Base-by-base conservation (phyloP, 2,329 filamentous ascomycete species). In the Microcera coccophila region DNA sequence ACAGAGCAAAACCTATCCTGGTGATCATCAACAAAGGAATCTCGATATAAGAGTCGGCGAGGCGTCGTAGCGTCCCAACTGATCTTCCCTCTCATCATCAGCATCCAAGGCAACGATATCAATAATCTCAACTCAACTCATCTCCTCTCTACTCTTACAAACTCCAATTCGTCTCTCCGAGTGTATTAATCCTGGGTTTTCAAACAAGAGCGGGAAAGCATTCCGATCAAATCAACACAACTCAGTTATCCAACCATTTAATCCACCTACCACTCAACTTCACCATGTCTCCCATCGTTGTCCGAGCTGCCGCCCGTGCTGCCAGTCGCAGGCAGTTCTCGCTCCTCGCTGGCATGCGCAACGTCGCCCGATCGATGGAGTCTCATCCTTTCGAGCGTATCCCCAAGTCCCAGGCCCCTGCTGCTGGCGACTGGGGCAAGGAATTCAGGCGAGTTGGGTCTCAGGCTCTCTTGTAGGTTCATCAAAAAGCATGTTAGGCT, bases 321-420 rank as follows among this genome's bases (percentile, higher is more conserved):
- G 53, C 56, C 18, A 44, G 52, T 42, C 58, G 59, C 42, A 60
- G 66, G 32, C 62, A 62, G 16, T 65, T 65, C 53, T 68, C 65
- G 45, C 53, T 65, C 29, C 50, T 65, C 32, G 48, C 46, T 24
- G 47, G 56, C n/a, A 55, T 66, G 52, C 62, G 65, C 41, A 56
- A 53, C 26, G 59, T 58, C 26, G 59, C 57, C 28, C 62, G 63
- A 40, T 51, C 58, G 24, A 58, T 64, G 51, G 65, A 68, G 48
- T 33, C 63, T 41, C 65, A 68, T 39, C 62, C 64, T 41, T 66
- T 66, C 36, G 59, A 65, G 52, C 60, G 64, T 36, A 48, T 64
- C 12, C 52, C 64, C 33, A 39, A 49, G 14, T 49, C 53, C 17
- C 58, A 59, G 39, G 52, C 53, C 44, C 36, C 58, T 11, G 59